Conservation (phyloP, 1,284 basidiomycete genomes). For the Athelia sp. region DNA sequence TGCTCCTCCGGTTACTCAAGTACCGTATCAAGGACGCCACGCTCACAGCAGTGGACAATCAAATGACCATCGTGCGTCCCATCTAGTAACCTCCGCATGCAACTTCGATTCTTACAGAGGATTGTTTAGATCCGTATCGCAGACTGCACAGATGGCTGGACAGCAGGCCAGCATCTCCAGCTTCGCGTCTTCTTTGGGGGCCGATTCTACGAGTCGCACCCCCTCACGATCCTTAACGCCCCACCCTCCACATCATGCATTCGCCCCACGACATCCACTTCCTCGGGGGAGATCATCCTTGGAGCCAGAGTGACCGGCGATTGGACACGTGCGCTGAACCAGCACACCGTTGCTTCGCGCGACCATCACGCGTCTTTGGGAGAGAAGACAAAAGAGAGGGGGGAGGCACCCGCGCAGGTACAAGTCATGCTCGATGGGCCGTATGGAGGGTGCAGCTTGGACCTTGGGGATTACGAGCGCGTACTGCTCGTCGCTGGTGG, state of each 20-base stretch:
- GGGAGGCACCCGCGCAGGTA: conserved; percentile 22
- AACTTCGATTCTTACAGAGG: conserved; percentile 29
- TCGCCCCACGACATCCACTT: conserved; percentile 11
- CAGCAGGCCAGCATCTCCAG: conserved; percentile 53
- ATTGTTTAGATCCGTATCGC: conserved; percentile 51
- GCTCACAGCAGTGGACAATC: conserved; percentile 38
- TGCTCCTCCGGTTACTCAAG: conserved; percentile 45
- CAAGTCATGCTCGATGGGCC: conserved; percentile 56
- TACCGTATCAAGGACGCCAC: conserved; percentile 52
- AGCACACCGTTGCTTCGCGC: conserved; percentile 23
- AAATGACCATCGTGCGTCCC: conserved; percentile 45
- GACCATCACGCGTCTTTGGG: conserved; percentile 7
- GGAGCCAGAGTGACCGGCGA: conserved; percentile 37
- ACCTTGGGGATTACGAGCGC: conserved; percentile 44
- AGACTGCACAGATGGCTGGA: conserved; percentile 50
- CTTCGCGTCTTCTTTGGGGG: conserved; percentile 47
- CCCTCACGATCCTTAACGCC: conserved; percentile 53
- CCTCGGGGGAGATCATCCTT: conserved; percentile 26
- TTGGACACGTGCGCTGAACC: conserved; percentile 37
- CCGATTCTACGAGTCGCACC: conserved; percentile 50
- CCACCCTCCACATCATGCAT: conserved; percentile 39
- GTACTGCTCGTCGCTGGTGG: conserved; percentile 51
- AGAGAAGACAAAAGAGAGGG: conserved; percentile 7
- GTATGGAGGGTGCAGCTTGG: conserved; percentile 48
- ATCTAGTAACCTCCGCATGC: conserved; percentile 10